These are phyloP conservation scores for Arbutus unedo DNA, from an alignment of 148 eudicot genomes.

Conservation along the genomic window DNA sequence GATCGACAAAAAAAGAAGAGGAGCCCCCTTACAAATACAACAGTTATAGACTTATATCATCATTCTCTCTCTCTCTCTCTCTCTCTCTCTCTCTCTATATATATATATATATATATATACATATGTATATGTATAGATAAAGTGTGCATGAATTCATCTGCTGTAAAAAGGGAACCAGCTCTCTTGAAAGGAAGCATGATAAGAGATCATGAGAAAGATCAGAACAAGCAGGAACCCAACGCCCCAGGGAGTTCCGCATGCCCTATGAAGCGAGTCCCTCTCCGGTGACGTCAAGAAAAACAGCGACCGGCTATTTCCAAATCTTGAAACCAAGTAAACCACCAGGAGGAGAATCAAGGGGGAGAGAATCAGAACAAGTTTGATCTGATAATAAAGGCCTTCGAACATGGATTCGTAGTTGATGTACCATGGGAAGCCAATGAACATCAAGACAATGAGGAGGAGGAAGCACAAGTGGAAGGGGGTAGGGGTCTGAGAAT, in stretches of 20 bases:
- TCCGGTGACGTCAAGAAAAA: slow-evolving; percentile 43
- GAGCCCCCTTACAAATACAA: no score
- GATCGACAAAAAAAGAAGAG: not conserved
- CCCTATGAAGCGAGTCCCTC: slow-evolving; percentile 40
- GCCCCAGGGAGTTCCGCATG: slow-evolving; percentile 65
- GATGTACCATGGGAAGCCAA: slow-evolving; percentile 58
- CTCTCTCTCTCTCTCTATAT: no score
- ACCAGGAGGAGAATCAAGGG: slow-evolving; percentile 47
- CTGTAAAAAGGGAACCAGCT: slow-evolving; percentile 52
- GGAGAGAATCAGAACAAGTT: slow-evolving; percentile 42
- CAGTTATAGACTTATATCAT: no score
- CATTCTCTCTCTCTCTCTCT: no score
- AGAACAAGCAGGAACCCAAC: slow-evolving; percentile 55
- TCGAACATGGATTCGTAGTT: slow-evolving; percentile 44
- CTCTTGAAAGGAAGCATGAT: slow-evolving; percentile 48
- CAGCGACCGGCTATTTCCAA: slow-evolving; percentile 19
- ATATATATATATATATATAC: no score
- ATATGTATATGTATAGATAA: no score
- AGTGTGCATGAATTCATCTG: not conserved
- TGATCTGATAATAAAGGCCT: slow-evolving; percentile 43
- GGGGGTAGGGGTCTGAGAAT: slow-evolving; percentile 22
- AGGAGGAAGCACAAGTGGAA: slow-evolving; percentile 53
- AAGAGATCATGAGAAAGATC: slow-evolving; percentile 57
- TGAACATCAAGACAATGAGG: slow-evolving; percentile 39
- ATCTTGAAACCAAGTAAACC: slow-evolving; percentile 39